Percentiles rank a stretch among this genome's conserved stretches.
Conservation (phyloP, 345 rosid genomes). For the Gossypioides kirkii region DNA sequence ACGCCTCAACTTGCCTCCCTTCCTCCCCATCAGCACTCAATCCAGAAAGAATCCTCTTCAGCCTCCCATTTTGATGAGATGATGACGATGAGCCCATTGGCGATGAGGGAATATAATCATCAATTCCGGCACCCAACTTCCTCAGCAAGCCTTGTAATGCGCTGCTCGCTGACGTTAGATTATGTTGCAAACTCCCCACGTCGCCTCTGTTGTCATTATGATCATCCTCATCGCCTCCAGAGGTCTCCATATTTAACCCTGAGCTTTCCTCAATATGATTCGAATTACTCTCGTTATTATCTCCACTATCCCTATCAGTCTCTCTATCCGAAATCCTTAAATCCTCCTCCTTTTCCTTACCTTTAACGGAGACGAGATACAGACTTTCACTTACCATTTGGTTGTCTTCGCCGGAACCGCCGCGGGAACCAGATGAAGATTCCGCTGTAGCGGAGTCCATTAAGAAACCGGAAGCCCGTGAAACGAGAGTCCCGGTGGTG, state of each 20-base stretch:
- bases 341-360: slow-evolving; percentile 80
- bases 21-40: slow-evolving; percentile 92
- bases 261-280: slow-evolving; percentile 26
- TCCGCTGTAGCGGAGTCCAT: slow-evolving; percentile 79
- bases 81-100: slow-evolving; percentile 77
- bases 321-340: slow-evolving; percentile 44
- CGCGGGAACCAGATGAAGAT: slow-evolving; percentile 71
- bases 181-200: slow-evolving; percentile 70
- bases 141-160: slow-evolving; percentile 87
- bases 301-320: slow-evolving; percentile 3
- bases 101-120: slow-evolving; percentile 78
- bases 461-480: slow-evolving; percentile 29
- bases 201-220: slow-evolving; percentile 64
- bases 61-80: slow-evolving; percentile 73
- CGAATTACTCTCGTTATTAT: not conserved
- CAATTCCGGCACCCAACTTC: slow-evolving; percentile 95
- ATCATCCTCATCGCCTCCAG: slow-evolving; percentile 65
- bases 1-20: slow-evolving; percentile 96
- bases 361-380: slow-evolving; percentile 53
- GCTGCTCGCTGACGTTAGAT: slow-evolving; percentile 85
- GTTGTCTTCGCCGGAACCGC: slow-evolving; percentile 30
- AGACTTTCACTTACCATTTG: slow-evolving; percentile 26
- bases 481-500: slow-evolving; percentile 26
- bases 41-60: slow-evolving; percentile 90
- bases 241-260: slow-evolving; percentile 60